Evolutionary conservation across 2,329 filamentous ascomycete genomes (phyloP), one percentile per base, ranked within the genome.

Genomic region (Hysterium pulicare): DNA sequence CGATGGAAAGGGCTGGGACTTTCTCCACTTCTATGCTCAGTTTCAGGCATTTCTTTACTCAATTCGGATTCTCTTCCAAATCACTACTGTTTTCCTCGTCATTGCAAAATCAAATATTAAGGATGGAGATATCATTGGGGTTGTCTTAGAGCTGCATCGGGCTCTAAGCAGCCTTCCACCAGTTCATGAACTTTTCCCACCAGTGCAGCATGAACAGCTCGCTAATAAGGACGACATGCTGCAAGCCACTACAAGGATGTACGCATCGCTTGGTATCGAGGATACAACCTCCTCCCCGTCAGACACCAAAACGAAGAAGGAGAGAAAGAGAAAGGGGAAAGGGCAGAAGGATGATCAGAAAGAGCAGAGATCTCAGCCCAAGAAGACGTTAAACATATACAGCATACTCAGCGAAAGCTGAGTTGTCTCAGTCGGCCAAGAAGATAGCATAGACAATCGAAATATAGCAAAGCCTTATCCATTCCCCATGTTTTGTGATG

Each of bases 11-110:
- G 61, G 51, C 0, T 72, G 69, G 71, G 46, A 53, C 0, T 59
- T 59, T 4, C 44, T 72, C 5, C 71, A 73, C 20, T 49, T 71
- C 5, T 53, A 51, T 5, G 69, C 69, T 8, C 60, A 69, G 17
- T 46, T 69, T 5, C 68, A 74, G 38, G 69, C 70, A 5, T 57
- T 59, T 1, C 54, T 70, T 5, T 74, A 74, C 45, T 72, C 70
- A 0, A 35, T 73, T 0, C 59, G 70, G 2, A 64, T 73, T 41
- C 53, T 73, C 11, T 57, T 57, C 19, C 71, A 73, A 40, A 53
- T 69, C 8, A 41, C 66, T 9, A 33, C 41, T 1, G 50, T 64
- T 7, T 53, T 57, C 42, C 41, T 62, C 0, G 38, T 44, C 10
- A 15, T 16, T 16, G 38, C 28, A 34, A 20, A 15, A 8, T 15